Evolutionary conservation across 1,284 basidiomycete species (phyloP).

Genomic region (Pseudozyma flocculosa): DNA sequence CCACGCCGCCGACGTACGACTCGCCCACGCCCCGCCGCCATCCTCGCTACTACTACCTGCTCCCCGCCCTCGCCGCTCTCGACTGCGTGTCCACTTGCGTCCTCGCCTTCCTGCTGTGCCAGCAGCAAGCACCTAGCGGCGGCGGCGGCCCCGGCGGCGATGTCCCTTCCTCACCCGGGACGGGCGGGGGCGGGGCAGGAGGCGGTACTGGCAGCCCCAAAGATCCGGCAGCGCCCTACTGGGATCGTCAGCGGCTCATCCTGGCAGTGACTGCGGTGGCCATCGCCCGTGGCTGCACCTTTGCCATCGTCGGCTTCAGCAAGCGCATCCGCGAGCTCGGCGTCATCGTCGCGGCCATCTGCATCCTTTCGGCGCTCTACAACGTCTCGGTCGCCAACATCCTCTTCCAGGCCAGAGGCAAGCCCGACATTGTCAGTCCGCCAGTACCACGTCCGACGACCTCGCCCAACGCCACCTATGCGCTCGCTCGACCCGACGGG

Average conservation of each 20-base stretch:
- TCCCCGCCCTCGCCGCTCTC: constrained; percentile 12
- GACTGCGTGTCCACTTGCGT: constrained; percentile 13
- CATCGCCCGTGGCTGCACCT: constrained; percentile 12
- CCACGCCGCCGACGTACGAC: neutral
- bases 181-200: no score
- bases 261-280: constrained; percentile 23
- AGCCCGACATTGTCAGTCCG: constrained; percentile 5
- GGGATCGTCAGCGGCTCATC: constrained; percentile 19
- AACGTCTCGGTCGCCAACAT: constrained; percentile 37
- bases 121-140: constrained; percentile 8
- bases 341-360: constrained; percentile 31
- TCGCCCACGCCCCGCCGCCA: neutral
- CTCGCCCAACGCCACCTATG: neutral
- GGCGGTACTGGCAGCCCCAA: no score
- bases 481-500: no score
- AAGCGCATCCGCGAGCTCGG: constrained; percentile 27
- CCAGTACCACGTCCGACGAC: neutral
- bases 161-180: no score
- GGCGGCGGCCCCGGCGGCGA: no score
- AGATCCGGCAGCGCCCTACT: constrained; percentile 7
- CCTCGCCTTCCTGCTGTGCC: constrained; percentile 21
- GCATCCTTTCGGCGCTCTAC: constrained; percentile 35
- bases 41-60: constrained; percentile 1
- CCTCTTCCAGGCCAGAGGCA: constrained; percentile 30
- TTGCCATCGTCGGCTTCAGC: constrained; percentile 32